Percentiles rank a stretch among this genome's conserved stretches.
Evolutionary conservation across 2,329 filamentous ascomycete species (phyloP).

Genomic region (Scedosporium aurantiacum): DNA sequence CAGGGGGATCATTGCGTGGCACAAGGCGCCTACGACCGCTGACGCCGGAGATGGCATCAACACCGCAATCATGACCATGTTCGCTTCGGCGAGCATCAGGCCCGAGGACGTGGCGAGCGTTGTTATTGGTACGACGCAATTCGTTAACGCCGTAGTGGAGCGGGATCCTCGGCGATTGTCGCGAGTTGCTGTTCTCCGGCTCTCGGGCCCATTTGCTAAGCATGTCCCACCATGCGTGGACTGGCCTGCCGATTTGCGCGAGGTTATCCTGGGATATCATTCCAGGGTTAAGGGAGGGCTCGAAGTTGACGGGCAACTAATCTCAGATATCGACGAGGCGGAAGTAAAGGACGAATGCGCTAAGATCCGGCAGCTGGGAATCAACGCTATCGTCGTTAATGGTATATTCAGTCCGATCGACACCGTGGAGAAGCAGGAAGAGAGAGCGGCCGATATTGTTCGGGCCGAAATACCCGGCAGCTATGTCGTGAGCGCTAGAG

Average conservation of each 20-base stretch:
- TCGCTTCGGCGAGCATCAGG: constrained; percentile 20
- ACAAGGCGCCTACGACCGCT: constrained; percentile 37
- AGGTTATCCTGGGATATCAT: constrained; percentile 33
- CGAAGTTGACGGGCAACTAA: constrained; percentile 38
- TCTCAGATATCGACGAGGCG: constrained; percentile 30
- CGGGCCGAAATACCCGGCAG: constrained; percentile 25
- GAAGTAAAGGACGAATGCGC: constrained; percentile 29
- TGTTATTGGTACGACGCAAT: constrained; percentile 46
- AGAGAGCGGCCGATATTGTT: constrained; percentile 32
- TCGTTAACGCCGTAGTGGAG: constrained; percentile 48
- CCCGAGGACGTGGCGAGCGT: constrained; percentile 32
- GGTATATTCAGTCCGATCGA: constrained; percentile 45
- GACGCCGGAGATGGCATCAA: constrained; percentile 36
- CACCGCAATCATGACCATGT: constrained; percentile 31
- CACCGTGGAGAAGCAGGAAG: constrained; percentile 34
- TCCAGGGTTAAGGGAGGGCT: constrained; percentile 37
- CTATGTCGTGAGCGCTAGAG: constrained; percentile 38
- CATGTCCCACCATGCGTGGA: constrained; percentile 40
- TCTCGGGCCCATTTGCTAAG: constrained; percentile 39
- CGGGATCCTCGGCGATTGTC: constrained; percentile 35
- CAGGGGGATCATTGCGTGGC: constrained; percentile 37
- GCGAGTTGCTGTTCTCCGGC: constrained; percentile 40
- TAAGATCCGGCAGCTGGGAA: constrained; percentile 27
- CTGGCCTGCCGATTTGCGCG: constrained; percentile 38
- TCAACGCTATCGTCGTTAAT: constrained; percentile 34